Evolutionary conservation across 192 early-diverging fungal genomes (phyloP).

Genomic region (Umbelopsis vinacea): DNA sequence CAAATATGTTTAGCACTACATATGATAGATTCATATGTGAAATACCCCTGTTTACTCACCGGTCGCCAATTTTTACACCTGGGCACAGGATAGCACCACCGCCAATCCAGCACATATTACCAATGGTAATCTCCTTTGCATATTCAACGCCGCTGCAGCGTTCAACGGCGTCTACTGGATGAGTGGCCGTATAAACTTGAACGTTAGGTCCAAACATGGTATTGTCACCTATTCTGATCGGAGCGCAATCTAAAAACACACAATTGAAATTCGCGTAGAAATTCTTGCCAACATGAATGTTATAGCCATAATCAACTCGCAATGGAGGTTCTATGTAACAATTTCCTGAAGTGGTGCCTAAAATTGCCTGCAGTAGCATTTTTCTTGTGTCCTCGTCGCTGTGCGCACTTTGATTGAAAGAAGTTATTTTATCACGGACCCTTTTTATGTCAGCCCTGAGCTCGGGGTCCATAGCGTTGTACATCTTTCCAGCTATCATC

Average conservation of each 20-base stretch:
- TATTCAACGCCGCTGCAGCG: slow-evolving; percentile 46
- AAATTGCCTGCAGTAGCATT: slow-evolving; percentile 45
- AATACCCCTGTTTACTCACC: slow-evolving; percentile 29
- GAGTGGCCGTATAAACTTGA: slow-evolving; percentile 74
- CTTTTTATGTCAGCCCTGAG: slow-evolving; percentile 42
- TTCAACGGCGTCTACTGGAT: slow-evolving; percentile 67
- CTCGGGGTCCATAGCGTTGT: slow-evolving; percentile 58
- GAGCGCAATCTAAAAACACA: slow-evolving; percentile 73
- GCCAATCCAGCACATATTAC: slow-evolving; percentile 89
- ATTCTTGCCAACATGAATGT: slow-evolving; percentile 73
- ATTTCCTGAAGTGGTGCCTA: slow-evolving; percentile 62
- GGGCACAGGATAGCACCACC: slow-evolving; percentile 79
- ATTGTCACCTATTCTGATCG: slow-evolving; percentile 76
- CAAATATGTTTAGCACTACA: not conserved
- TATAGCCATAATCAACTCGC: slow-evolving; percentile 77
- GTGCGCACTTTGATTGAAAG: slow-evolving; percentile 39
- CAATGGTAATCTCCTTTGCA: slow-evolving; percentile 67
- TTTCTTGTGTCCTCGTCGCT: slow-evolving; percentile 39
- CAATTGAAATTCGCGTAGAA: slow-evolving; percentile 83
- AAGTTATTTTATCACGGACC: slow-evolving; percentile 30
- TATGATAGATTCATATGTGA: not conserved
- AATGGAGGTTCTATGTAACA: slow-evolving; percentile 71
- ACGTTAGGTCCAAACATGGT: slow-evolving; percentile 78
- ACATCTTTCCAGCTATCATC: slow-evolving; percentile 68
- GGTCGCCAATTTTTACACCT: slow-evolving; percentile 88